Conservation (phyloP, 1,139 yeast species). For the Blastobotrys capitulatus region DNA sequence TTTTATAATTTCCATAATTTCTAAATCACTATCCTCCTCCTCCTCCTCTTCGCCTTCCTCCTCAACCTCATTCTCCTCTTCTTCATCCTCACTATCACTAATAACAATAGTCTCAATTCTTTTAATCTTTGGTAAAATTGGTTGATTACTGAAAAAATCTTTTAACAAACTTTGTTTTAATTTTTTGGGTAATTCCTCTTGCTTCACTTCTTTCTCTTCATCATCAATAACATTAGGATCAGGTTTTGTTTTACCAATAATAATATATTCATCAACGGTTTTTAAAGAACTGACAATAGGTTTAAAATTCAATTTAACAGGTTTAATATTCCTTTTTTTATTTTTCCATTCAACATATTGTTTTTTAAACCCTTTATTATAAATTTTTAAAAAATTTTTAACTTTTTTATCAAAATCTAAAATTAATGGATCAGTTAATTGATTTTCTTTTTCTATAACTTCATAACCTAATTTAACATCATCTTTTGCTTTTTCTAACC, state of each 20-base stretch:
- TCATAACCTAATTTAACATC: constrained; percentile 1
- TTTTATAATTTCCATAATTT: background rate
- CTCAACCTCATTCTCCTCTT: background rate
- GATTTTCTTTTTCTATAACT: background rate
- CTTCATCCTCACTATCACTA: constrained; percentile 4
- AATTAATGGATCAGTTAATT: constrained; percentile 13
- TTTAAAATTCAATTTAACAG: background rate
- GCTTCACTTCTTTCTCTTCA: background rate
- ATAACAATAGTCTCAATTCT: constrained; percentile 5
- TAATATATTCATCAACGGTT: background rate
- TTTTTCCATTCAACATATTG: background rate
- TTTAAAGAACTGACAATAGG: background rate
- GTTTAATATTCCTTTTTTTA: background rate
- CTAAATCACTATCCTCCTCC: constrained; percentile 2
- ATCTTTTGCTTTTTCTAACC: constrained; percentile 9
- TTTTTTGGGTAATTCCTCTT: background rate
- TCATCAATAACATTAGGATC: background rate
- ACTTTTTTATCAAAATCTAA: constrained; percentile 15
- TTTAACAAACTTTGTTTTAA: background rate
- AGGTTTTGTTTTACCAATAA: constrained; percentile 3
- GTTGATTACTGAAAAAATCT: constrained; percentile 1
- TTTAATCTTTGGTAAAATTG: background rate
- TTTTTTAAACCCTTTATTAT: background rate
- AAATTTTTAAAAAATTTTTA: constrained; percentile 2
- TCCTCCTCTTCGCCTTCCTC: background rate